Evolutionary conservation across 305 asterid species (phyloP), one percentile per base, ranked within the genome.

Genomic region (Rubia peregrina): DNA sequence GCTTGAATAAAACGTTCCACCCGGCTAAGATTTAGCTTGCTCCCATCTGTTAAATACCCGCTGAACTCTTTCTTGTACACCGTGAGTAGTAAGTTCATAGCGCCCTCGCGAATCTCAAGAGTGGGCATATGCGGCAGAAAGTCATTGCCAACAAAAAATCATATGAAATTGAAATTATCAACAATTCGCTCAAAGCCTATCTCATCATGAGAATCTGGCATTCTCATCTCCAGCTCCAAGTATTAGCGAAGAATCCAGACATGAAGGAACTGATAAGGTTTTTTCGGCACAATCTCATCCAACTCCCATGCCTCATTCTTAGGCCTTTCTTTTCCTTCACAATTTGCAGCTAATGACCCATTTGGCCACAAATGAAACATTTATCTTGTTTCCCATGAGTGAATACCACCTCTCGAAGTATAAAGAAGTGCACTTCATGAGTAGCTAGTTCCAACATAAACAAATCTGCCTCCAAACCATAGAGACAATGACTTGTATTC

Each of bases 61-160:
- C 81, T 76, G 66, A 95, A 82, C 77, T 95, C 99, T 82, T 90
- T 95, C 79, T 91, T 91, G 76, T 95, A 95, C 74, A 95, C 96
- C 76, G 98, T 90, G 85, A 91, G 84, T 70, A 95, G 85, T 84
- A 95, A 82, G 83, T 95, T 92, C 69, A 95, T 95, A 21, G 99
- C 99, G 74, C 99, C 99, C 98, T 95, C 99, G 38, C 97, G 99
- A 77, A 95, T 95, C 92, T 95, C 99, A 56, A 95, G 96, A 36
- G 99, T 95, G 61, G 99, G 99, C 99, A 95, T 92, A 83, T 95
- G 99, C n/a, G 99, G 99, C 86, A 95, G 79, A 77, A 95, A 95
- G 82, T 95, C 99, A 76, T 95, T 95, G 76, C 99, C 99, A 36
- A 95, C 98, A 62, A 95, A 95, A 88, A 95, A 95, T 80, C 99